Conservation (phyloP, 139 green algal species). For the Chlamydomonas applanata region DNA sequence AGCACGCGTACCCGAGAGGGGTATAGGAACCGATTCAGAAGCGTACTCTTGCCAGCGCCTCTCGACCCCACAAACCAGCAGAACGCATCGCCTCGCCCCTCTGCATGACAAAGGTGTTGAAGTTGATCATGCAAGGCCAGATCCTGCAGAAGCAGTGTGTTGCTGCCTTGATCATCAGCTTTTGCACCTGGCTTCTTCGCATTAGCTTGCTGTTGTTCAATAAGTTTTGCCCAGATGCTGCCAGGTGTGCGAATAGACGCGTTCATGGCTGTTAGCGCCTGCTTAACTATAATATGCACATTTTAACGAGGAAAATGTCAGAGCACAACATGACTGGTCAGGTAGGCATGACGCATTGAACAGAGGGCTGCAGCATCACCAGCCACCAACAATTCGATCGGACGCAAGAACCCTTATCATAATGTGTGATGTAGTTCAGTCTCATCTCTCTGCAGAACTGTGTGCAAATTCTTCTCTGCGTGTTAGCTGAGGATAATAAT, state of each 20-base stretch:
- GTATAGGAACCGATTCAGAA: conserved; percentile 68
- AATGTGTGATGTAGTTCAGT: no score
- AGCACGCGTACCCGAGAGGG: conserved; percentile 38
- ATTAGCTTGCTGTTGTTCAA: conserved; percentile 33
- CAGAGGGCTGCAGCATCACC: no score
- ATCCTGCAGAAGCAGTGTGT: no score
- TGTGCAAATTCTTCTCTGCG: no score
- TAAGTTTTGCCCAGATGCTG: conserved; percentile 51
- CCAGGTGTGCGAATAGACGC: conserved; percentile 26
- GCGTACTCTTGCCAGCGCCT: conserved; percentile 61
- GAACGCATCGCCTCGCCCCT: conserved; percentile 48
- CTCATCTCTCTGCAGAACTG: no score
- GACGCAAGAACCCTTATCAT: no score
- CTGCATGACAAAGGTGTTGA: conserved; percentile 11
- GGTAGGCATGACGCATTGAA: no score
- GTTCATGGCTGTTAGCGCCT: background rate
- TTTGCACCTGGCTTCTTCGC: conserved; percentile 39
- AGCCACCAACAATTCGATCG: no score
- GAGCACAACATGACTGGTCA: no score
- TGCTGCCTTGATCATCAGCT: conserved; percentile 12
- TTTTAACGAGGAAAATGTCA: no score
- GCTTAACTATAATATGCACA: background rate
- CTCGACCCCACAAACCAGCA: conserved; percentile 61
- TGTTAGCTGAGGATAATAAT: no score
- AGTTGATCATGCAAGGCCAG: background rate